Evolutionary conservation across 169 alveolate genomes (phyloP), one percentile per base, ranked within the genome.

Genomic region (Plasmodium sp.): DNA sequence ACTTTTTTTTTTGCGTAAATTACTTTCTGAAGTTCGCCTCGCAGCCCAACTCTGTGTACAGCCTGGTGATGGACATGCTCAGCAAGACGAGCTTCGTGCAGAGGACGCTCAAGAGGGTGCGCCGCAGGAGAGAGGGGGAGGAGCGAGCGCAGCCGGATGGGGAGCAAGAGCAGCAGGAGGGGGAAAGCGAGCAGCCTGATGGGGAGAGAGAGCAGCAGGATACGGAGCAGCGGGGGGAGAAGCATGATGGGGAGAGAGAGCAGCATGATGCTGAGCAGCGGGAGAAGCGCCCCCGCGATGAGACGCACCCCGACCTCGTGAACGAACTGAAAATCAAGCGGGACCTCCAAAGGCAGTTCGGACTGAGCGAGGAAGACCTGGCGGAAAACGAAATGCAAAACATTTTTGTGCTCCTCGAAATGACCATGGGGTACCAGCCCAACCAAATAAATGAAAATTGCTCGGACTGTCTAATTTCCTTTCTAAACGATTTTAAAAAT

Each of bases 401-500:
- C 16, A 77, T 86, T 18, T 86, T 86, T 54, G 27, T 86, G 2
- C 81, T 86, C 18, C 77, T 86, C 34, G 86, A 86, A 27, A 86
- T 86, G 85, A 86, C 86, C 0, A 74, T 22, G 9, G 83, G 27
- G 10, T 86, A 86, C 45, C 45, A 27, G 33, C 93, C 93, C 0
- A 86, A 51, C 12, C 10, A 75, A 33, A 27, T 75, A 79, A 48
- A 86, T n/a, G 58, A 86, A 12, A 75, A 71, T 4, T 86, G 93
- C 27, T 86, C 48, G 5, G 86, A 86, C 43, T 86, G 93, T 45
- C 67, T 86, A n/a, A 36, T 74, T 18, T 86, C 56, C 71, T 86
- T 86, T 45, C 34, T 86, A 14, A 86, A 86, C 5, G 93, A 86
- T 56, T 86, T 86, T 75, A 86, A 86, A 16, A 86, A 86, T 77